These are phyloP conservation scores for Apiotrichum brassicae DNA, from an alignment of 1,284 basidiomycete genomes.

Conservation along the genomic window DNA sequence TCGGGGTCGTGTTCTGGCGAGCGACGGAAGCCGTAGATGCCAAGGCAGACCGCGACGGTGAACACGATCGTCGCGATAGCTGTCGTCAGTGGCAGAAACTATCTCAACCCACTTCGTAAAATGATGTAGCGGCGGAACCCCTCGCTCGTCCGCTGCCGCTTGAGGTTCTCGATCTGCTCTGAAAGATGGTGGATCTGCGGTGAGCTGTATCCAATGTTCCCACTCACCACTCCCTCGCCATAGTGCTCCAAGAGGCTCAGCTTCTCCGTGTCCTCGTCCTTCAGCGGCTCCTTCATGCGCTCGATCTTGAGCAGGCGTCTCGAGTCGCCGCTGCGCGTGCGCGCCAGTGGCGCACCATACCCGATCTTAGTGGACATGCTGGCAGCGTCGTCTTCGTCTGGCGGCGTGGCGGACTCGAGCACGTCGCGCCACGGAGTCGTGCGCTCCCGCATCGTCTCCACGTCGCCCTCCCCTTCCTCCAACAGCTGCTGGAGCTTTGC, in stretches of 20 bases:
- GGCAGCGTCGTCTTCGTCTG: background rate
- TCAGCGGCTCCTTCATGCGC: conserved; percentile 7
- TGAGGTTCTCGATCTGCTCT: conserved; percentile 22
- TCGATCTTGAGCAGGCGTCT: conserved; percentile 8
- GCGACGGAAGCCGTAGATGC: background rate
- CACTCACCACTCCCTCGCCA: conserved; percentile 36
- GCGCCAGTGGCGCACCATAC: background rate
- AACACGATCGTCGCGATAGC: background rate
- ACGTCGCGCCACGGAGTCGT: conserved; percentile 35
- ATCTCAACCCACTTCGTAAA: background rate
- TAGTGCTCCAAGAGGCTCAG: conserved; percentile 31
- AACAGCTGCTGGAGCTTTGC: conserved; percentile 21
- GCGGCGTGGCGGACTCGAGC: conserved; percentile 1
- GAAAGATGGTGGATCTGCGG: conserved; percentile 23
- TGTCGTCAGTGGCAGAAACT: background rate
- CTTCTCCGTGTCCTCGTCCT: conserved; percentile 14
- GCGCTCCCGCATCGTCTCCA: conserved; percentile 31
- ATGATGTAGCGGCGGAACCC: conserved; percentile 6
- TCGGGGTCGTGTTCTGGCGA: too few relatives aligned
- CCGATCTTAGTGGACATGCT: background rate
- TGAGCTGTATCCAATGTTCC: background rate
- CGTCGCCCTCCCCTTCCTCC: conserved; percentile 18
- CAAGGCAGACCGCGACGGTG: background rate
- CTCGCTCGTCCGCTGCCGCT: conserved; percentile 11
- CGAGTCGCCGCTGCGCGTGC: background rate